Percentiles rank a stretch among this genome's conserved stretches.
Evolutionary conservation across 768 basidiomycete species (phyloP).

Genomic region (Suillus ampliporus): DNA sequence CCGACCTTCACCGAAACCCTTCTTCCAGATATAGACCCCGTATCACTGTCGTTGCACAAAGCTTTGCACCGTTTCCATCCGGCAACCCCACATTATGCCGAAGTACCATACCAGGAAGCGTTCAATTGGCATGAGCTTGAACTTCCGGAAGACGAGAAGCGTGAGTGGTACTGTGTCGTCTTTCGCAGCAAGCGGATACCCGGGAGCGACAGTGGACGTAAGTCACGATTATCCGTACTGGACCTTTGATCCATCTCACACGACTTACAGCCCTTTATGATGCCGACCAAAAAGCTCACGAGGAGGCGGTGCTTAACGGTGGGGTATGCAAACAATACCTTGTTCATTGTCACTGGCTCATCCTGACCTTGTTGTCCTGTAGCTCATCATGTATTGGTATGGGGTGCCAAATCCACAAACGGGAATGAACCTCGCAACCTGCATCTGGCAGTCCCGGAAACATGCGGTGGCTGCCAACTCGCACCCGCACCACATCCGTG

Average conservation of each 20-base stretch:
- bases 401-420: slow-evolving; percentile 78
- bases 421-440: slow-evolving; percentile 91
- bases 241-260: background rate
- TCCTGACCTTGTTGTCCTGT: slow-evolving; percentile 15
- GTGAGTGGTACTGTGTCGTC: slow-evolving; percentile 93
- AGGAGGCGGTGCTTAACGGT: slow-evolving; percentile 89
- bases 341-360: background rate
- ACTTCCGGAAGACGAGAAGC: slow-evolving; percentile 71
- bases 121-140: slow-evolving; percentile 88
- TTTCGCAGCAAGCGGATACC: slow-evolving; percentile 81
- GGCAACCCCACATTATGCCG: slow-evolving; percentile 62
- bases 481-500: slow-evolving; percentile 79
- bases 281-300: slow-evolving; percentile 87
- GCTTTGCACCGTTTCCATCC: slow-evolving; percentile 82
- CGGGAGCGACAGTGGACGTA: slow-evolving; percentile 73
- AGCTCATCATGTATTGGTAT: slow-evolving; percentile 95
- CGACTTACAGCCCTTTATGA: slow-evolving; percentile 79
- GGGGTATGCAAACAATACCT: slow-evolving; percentile 57
- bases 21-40: slow-evolving; percentile 85
- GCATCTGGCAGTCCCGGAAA: slow-evolving; percentile 91
- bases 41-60: slow-evolving; percentile 83
- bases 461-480: slow-evolving; percentile 84
- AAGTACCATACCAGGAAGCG: slow-evolving; percentile 66
- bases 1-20: slow-evolving; percentile 72
- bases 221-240: slow-evolving; percentile 24